Base-by-base conservation (phyloP, 2,329 filamentous ascomycete genomes). In the Cordyceps cateniannulata region DNA sequence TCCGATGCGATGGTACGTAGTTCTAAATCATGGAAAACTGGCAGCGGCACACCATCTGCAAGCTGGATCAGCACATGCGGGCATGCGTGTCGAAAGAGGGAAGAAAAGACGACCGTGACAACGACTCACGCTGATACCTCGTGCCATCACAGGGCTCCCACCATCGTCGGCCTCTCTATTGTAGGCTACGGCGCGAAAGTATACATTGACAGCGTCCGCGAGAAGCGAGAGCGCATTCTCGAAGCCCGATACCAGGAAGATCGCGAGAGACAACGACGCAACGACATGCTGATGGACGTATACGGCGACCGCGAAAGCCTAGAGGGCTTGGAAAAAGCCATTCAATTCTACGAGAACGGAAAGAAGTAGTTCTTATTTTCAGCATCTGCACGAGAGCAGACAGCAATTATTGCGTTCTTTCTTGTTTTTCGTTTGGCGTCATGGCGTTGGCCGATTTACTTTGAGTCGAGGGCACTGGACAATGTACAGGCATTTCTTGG, bases 291-390 rank as follows among this genome's bases (percentile, higher is more conserved):
- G 63, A 72, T 80, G 69, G 75, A 81, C 40, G 75, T 79, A 61
- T 82, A 82, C 62, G 79, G 80, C 51, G 78, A 79, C 63, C 74
- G 79, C 16, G 76, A 76, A 29, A 81, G 75, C 63, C 71, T 82
- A 4, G 75, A 77, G 27, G 76, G 76, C 63, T 70, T 82, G 35
- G 77, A 82, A 66, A 76, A 73, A 50, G 80, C 80, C 2, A 72
- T 82, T 57, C 69, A 74, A 56, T 74, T 74, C 27, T 82, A 82
- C 66, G 78, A 78, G 65, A 71, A 69, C 25, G 57, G 40, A 22
- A 59, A 59, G 22, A 59, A 53, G 18, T 59, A 52, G 16, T 14
- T 10, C 5, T 29, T n/a, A 10, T n/a, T 22, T 14, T 29, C 16
- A 20, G 16, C 3, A 24, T 16, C 1, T 44, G 9, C 27, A 51